Percentiles rank a stretch among this genome's conserved stretches.
phyloP scores from a whole-genome alignment of 2,329 filamentous ascomycete genomes.

The Didymosphaeria variabile region DNA sequence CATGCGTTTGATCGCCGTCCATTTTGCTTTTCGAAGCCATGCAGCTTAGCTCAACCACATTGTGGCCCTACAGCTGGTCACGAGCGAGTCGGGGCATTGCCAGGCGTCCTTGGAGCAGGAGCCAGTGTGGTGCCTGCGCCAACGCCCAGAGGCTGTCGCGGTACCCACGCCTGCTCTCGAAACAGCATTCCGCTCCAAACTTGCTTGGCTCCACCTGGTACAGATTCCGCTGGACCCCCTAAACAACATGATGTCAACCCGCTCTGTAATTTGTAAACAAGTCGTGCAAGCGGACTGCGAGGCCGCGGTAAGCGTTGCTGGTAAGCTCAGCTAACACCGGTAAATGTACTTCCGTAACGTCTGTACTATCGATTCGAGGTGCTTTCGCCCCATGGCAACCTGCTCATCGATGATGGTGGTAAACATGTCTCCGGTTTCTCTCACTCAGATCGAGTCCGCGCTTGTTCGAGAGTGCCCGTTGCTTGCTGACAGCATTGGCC shows the following conservation, averaged over 20 bases:
- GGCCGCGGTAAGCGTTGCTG: conserved; percentile 11
- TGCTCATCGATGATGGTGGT: neutral
- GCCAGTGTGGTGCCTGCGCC: conserved; percentile 13
- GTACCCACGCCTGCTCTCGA: conserved; percentile 34
- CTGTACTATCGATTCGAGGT: neutral
- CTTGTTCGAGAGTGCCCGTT: neutral
- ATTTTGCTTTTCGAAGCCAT: conserved; percentile 34
- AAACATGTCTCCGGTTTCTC: neutral
- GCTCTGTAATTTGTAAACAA: too few relatives aligned
- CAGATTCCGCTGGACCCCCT: conserved; percentile 17
- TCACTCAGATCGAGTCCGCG: conserved; percentile 1
- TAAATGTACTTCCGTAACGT: neutral
- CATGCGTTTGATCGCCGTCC: conserved; percentile 52
- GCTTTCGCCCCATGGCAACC: neutral
- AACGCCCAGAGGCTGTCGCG: conserved; percentile 19
- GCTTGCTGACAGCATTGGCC: conserved; percentile 4
- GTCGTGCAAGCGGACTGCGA: neutral
- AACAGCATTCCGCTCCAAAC: conserved; percentile 25
- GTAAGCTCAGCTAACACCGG: neutral
- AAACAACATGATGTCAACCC: conserved; percentile 19
- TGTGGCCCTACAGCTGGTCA: conserved; percentile 27
- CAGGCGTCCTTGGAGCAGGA: conserved; percentile 16
- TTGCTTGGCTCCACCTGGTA: conserved; percentile 25
- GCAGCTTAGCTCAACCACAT: conserved; percentile 35
- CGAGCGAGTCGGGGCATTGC: conserved; percentile 33